Conservation (phyloP, 2,329 filamentous ascomycete genomes). For the Aspergillus quadricinctus region DNA sequence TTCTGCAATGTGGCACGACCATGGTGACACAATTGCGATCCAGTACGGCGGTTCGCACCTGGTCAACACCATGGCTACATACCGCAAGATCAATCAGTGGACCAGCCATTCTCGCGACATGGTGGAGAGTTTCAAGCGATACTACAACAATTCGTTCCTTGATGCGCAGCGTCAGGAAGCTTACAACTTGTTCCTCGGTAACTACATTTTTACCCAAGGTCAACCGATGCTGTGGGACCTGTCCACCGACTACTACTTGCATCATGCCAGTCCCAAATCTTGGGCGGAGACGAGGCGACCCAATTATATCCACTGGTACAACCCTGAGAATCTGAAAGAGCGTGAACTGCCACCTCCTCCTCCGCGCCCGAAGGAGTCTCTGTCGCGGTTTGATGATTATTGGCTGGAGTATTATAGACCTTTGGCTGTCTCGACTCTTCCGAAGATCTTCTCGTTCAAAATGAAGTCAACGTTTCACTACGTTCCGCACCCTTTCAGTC, state of each 20-base stretch:
- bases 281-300: constrained; percentile 61
- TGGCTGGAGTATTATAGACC: constrained; percentile 98
- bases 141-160: constrained; percentile 98
- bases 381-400: constrained; percentile 76
- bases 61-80: constrained; percentile 99
- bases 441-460: constrained; percentile 87
- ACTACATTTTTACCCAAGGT: constrained; percentile 82
- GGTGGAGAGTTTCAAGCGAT: constrained; percentile 98
- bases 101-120: constrained; percentile 95
- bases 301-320: constrained; percentile 89
- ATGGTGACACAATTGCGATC: constrained; percentile 94
- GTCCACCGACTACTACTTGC: constrained; percentile 89
- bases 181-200: constrained; percentile 94
- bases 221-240: constrained; percentile 98
- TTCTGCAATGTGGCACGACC: constrained; percentile 97
- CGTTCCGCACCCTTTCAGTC: constrained; percentile 71
- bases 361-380: constrained; percentile 25
- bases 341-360: constrained; percentile 52
- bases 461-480: constrained; percentile 87
- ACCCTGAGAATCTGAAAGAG: constrained; percentile 64
- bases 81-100: constrained; percentile 98
- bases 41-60: constrained; percentile 97
- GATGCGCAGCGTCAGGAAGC: constrained; percentile 97
- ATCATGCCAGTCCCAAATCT: constrained; percentile 75
- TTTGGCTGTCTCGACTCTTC: constrained; percentile 77